phyloP scores from a whole-genome alignment of 306 rosid species.

The Urtica urens region DNA sequence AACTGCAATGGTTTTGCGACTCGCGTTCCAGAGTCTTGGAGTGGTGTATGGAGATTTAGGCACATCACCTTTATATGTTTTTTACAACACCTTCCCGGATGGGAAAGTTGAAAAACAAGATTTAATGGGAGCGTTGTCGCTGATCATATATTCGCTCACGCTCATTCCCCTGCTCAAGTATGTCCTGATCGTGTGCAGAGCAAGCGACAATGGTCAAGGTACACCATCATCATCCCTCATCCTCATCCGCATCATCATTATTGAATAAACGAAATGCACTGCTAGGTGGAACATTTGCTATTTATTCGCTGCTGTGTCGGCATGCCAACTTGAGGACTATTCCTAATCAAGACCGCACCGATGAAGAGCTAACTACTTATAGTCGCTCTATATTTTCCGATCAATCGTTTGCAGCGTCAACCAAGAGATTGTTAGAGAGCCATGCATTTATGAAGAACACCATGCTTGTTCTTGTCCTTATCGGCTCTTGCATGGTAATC shows the following conservation, averaged over 20 bases:
- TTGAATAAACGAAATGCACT: too few species aligned
- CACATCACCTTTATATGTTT: conserved; percentile 92
- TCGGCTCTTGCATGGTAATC: conserved; percentile 96
- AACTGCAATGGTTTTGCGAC: conserved; percentile 63
- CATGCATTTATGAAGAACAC: conserved; percentile 42
- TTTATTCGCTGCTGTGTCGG: conserved; percentile 92
- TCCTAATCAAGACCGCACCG: conserved; percentile 92
- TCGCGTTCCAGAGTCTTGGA: conserved; percentile 95
- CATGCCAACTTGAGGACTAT: conserved; percentile 86
- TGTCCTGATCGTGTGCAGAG: conserved; percentile 70
- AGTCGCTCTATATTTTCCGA: conserved; percentile 83
- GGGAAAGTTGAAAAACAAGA: conserved; percentile 64
- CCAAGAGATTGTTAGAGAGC: conserved; percentile 80
- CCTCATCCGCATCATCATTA: too few species aligned
- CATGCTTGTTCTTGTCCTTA: conserved; percentile 84
- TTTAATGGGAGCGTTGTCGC: conserved; percentile 84
- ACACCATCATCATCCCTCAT: too few species aligned
- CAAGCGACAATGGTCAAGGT: conserved; percentile 99
- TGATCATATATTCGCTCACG: conserved; percentile 96
- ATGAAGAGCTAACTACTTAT: conserved; percentile 88
- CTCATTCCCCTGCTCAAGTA: conserved; percentile 92
- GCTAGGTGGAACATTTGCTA: conserved; percentile 96
- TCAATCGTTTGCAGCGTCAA: conserved; percentile 71
- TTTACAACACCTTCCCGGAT: conserved; percentile 82
- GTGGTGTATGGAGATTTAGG: conserved; percentile 98